phyloP scores from a whole-genome alignment of 495 filamentous ascomycete species.

The Elasticomyces elasticus region DNA sequence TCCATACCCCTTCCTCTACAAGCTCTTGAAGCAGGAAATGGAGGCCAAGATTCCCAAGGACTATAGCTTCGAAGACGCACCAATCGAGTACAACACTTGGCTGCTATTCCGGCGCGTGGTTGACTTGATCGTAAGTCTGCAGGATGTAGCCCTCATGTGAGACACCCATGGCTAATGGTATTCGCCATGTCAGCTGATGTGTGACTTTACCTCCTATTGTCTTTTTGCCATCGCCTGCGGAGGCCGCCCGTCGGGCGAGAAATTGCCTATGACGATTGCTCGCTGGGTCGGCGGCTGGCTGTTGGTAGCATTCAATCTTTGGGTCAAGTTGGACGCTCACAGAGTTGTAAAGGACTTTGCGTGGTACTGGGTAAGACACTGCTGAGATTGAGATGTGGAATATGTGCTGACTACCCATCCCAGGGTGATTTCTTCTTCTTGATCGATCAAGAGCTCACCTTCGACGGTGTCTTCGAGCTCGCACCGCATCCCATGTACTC shows the following conservation, averaged over 20 bases:
- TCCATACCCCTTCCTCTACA: slow-evolving; percentile 69
- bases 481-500: slow-evolving; percentile 99
- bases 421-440: slow-evolving; percentile 96
- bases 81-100: slow-evolving; percentile 98
- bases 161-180: too few relatives aligned
- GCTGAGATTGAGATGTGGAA: too few relatives aligned
- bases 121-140: slow-evolving; percentile 86
- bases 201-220: slow-evolving; percentile 93
- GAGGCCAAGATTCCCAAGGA: slow-evolving; percentile 89
- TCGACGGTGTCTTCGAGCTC: slow-evolving; percentile 93
- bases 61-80: slow-evolving; percentile 86
- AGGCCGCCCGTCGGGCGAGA: slow-evolving; percentile 61
- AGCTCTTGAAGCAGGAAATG: slow-evolving; percentile 73
- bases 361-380: slow-evolving; percentile 99
- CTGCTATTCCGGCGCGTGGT: slow-evolving; percentile 89
- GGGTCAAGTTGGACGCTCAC: slow-evolving; percentile 97
- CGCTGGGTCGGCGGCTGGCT: slow-evolving; percentile 75
- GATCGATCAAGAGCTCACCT: slow-evolving; percentile 93
- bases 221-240: slow-evolving; percentile 89
- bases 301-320: slow-evolving; percentile 89
- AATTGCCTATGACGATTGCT: slow-evolving; percentile 51
- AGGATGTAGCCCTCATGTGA: too few relatives aligned
- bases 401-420: too few relatives aligned
- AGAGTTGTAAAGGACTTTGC: slow-evolving; percentile 98
- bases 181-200: too few relatives aligned